Conservation (phyloP, 495 filamentous ascomycete species). For the Neurospora sp. region DNA sequence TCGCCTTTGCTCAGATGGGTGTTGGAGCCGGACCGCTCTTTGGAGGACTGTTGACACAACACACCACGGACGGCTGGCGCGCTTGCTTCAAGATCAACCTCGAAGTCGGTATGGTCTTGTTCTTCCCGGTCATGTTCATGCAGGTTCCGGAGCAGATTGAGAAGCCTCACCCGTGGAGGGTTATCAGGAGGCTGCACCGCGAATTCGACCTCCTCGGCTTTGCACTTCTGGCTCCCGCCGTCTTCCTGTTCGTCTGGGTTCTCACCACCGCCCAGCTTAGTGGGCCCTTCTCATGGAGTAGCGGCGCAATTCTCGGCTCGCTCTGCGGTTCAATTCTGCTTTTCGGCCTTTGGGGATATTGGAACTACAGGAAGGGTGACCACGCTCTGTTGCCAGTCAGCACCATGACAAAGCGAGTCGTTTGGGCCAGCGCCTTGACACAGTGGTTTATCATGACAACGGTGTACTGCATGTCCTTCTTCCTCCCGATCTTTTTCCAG, state of each 20-base stretch:
- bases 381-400: slow-evolving; percentile 57
- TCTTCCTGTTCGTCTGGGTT: slow-evolving; percentile 43
- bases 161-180: slow-evolving; percentile 22
- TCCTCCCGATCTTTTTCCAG: slow-evolving; percentile 64
- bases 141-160: slow-evolving; percentile 37
- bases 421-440: slow-evolving; percentile 40
- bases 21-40: slow-evolving; percentile 57
- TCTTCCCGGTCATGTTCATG: slow-evolving; percentile 43
- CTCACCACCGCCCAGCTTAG: slow-evolving; percentile 74
- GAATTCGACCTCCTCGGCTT: slow-evolving; percentile 61
- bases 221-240: slow-evolving; percentile 50
- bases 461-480: slow-evolving; percentile 52
- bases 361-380: slow-evolving; percentile 52
- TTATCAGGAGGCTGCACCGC: slow-evolving; percentile 26
- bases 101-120: slow-evolving; percentile 52
- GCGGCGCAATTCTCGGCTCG: slow-evolving; percentile 52
- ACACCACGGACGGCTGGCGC: slow-evolving; percentile 42
- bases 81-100: slow-evolving; percentile 62
- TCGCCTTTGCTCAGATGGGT: slow-evolving; percentile 53
- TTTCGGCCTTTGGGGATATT: slow-evolving; percentile 42
- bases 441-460: slow-evolving; percentile 43
- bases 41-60: slow-evolving; percentile 41
- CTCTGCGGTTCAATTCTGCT: slow-evolving; percentile 53
- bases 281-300: slow-evolving; percentile 55
- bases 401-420: slow-evolving; percentile 52